Base-by-base conservation (phyloP, 2,329 filamentous ascomycete genomes). In the Arthrobotrys sphaeroides region DNA sequence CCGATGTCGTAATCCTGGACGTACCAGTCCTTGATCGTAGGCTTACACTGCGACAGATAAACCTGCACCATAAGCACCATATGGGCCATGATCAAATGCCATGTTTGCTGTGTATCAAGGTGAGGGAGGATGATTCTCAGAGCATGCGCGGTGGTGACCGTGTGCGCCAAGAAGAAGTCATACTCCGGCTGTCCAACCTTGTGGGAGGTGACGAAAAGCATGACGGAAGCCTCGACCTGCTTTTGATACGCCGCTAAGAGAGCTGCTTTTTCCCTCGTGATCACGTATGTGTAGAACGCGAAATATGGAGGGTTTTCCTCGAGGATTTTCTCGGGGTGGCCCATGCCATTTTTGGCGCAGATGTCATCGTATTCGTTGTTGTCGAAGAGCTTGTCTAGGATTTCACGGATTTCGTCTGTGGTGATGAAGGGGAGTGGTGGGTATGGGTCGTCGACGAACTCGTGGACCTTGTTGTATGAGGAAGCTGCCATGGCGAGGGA, bases 101-200 rank as follows among this genome's bases (percentile, higher is more conserved):
- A 82, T 78, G 97, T 94, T 79, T 90, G 90, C 79, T 88, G 88
- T 2, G 31, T 55, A 0, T 93, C 93, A 9, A 97, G 84, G 36
- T 92, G 82, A 0, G 95, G 92, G 1, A 99, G 84, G 3, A 99
- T 83, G 22, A 96, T 88, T n/a, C 95, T 88, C 10, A 97, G 88
- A 0, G 95, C 94, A 81, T 99, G 93, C 74, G 90, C 94, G 18
- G 91, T 90, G 0, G 92, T 96, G 31, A 99, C 85, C 5, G 95
- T 82, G 80, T 97, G 93, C 3, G 91, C 89, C 43, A 94, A 83
- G 83, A 93, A 92, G 83, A 96, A 94, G 83, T 95, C 92, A 83
- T 93, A 96, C 28, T 88, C 84, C 64, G 90, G 87, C 10, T 86
- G 86, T 10, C 86, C 86, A 2, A 64, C 69, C 16, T 77, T 68